A percentile compares a stretch with the other conserved stretches of the same genome.
phyloP scores from a whole-genome alignment of 192 early-diverging fungal species.

The Entomortierella parvispora region DNA sequence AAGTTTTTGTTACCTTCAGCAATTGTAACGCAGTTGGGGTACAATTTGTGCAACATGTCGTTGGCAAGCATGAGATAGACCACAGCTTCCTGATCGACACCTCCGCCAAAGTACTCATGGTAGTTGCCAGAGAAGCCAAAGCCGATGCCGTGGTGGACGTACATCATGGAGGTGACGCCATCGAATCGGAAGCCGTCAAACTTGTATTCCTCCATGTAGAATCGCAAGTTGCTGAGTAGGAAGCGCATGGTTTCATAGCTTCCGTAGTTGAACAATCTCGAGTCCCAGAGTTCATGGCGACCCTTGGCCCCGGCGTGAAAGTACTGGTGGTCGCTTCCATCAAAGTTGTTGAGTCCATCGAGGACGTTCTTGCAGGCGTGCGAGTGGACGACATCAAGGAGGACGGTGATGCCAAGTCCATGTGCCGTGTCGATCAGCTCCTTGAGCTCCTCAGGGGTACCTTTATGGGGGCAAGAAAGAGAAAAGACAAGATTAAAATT shows the following conservation, averaged over 20 bases:
- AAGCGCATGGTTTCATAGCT: conserved; percentile 90
- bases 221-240: conserved; percentile 91
- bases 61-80: conserved; percentile 85
- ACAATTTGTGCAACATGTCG: conserved; percentile 73
- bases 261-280: conserved; percentile 93
- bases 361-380: conserved; percentile 93
- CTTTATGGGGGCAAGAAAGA: conserved; percentile 4
- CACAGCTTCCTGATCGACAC: conserved; percentile 84
- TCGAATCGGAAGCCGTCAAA: conserved; percentile 98
- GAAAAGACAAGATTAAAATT: too few species aligned
- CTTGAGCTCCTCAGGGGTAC: conserved; percentile 89
- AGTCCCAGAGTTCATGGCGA: conserved; percentile 91
- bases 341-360: conserved; percentile 94
- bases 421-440: conserved; percentile 93
- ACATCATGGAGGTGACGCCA: conserved; percentile 96
- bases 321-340: conserved; percentile 94
- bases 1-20: conserved; percentile 76
- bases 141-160: conserved; percentile 92
- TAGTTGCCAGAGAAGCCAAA: conserved; percentile 92
- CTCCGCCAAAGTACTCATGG: conserved; percentile 90
- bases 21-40: conserved; percentile 84
- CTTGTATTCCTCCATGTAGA: conserved; percentile 88
- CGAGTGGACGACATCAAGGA: conserved; percentile 95
- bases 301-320: conserved; percentile 90
- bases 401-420: conserved; percentile 82